These are phyloP conservation scores for Coemansia sp. DNA, from an alignment of 371 early-diverging fungal species.

Conservation along the genomic window DNA sequence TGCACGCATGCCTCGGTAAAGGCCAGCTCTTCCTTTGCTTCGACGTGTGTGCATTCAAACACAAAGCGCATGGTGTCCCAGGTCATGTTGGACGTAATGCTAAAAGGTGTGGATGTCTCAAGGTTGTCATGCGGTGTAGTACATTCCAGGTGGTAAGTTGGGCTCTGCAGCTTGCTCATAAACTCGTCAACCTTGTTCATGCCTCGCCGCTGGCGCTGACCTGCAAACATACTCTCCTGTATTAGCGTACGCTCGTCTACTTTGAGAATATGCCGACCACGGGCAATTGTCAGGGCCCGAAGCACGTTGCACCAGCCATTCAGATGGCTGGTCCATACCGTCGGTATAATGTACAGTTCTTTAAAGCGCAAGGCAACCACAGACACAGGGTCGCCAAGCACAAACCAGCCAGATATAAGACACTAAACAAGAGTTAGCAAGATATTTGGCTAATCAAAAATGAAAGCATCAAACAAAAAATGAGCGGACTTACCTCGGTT, in stretches of 20 bases:
- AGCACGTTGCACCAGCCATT: slow-evolving; percentile 50
- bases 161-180: slow-evolving; percentile 8
- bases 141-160: slow-evolving; percentile 12
- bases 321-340: slow-evolving; percentile 38
- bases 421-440: slow-evolving; percentile 22
- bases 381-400: slow-evolving; percentile 5
- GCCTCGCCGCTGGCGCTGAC: slow-evolving; percentile 44
- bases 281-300: slow-evolving; percentile 44
- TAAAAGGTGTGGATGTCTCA: slow-evolving; percentile 34
- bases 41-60: slow-evolving; percentile 4
- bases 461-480: background rate
- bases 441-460: background rate
- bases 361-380: slow-evolving; percentile 7
- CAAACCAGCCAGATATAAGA: slow-evolving; percentile 26
- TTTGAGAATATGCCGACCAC: slow-evolving; percentile 30
- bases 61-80: slow-evolving; percentile 39
- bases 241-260: slow-evolving; percentile 50
- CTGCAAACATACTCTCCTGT: slow-evolving; percentile 52
- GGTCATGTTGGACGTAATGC: slow-evolving; percentile 28
- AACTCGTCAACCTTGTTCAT: slow-evolving; percentile 45
- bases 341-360: slow-evolving; percentile 13
- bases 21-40: slow-evolving; percentile 8
- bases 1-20: slow-evolving; percentile 8
- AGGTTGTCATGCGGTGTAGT: slow-evolving; percentile 1
- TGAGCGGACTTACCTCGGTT: slow-evolving; percentile 23